Evolutionary conservation across 1,284 basidiomycete species (phyloP).

Genomic region (Entoloma clypeatum): DNA sequence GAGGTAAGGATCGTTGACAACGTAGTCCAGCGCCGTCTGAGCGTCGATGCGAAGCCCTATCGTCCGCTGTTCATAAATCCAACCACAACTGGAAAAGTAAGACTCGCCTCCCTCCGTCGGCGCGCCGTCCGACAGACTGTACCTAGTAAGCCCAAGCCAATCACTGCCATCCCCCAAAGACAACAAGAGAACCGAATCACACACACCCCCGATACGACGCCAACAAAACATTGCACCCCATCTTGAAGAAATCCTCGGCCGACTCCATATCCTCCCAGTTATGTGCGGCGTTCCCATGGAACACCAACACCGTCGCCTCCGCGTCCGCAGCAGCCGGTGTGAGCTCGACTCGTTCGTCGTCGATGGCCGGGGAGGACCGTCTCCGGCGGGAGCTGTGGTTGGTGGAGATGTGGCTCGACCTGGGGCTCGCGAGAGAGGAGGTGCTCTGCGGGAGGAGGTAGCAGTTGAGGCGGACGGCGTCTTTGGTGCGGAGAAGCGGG

Average conservation of each 20-base stretch:
- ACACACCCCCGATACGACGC: constrained; percentile 40
- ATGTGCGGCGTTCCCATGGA: constrained; percentile 40
- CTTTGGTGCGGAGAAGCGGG: constrained; percentile 16
- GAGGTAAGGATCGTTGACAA: constrained; percentile 27
- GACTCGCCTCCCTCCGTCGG: constrained; percentile 33
- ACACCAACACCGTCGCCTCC: constrained; percentile 33
- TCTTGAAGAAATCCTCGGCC: constrained; percentile 22
- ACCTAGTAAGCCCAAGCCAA: constrained; percentile 21
- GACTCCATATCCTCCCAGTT: constrained; percentile 23
- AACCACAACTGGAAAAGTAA: not conserved
- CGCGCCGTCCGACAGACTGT: constrained; percentile 30
- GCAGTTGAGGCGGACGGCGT: constrained; percentile 18
- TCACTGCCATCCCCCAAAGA: not conserved
- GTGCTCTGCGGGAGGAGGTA: constrained; percentile 16
- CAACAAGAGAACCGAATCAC: not conserved
- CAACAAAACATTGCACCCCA: constrained; percentile 35
- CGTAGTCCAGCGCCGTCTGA: constrained; percentile 37
- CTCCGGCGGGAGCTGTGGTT: not conserved
- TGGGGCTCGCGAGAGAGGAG: constrained; percentile 1
- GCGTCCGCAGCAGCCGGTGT: constrained; percentile 15
- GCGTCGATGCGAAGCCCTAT: constrained; percentile 37
- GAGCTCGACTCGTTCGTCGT: constrained; percentile 14
- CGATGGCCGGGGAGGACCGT: not conserved
- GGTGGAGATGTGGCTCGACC: not conserved
- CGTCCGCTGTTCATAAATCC: not conserved